Evolutionary conservation across 2,329 filamentous ascomycete species (phyloP).

Genomic region (Chaetomiaceae sp.): DNA sequence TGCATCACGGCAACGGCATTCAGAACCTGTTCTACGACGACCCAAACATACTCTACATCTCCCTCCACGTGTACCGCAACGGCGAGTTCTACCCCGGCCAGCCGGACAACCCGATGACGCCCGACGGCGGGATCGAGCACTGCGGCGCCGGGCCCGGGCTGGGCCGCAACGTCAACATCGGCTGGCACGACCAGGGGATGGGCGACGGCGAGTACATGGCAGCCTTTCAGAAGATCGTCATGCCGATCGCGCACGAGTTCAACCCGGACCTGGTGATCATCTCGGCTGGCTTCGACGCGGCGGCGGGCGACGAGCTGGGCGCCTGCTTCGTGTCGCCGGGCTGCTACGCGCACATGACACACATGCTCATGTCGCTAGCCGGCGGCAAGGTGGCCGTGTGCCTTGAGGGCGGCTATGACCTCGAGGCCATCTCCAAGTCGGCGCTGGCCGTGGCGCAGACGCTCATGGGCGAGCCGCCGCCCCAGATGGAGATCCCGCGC

Average conservation of each 20-base stretch:
- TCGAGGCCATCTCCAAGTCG: conserved; percentile 85
- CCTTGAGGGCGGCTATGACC: conserved; percentile 92
- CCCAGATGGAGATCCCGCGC: conserved; percentile 49
- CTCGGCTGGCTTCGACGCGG: conserved; percentile 92
- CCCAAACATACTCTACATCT: conserved; percentile 92
- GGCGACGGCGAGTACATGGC: conserved; percentile 95
- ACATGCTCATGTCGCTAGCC: conserved; percentile 96
- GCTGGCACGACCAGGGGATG: conserved; percentile 69
- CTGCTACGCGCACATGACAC: conserved; percentile 97
- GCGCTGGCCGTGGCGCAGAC: conserved; percentile 86
- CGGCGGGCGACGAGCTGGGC: conserved; percentile 85
- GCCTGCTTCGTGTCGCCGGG: conserved; percentile 85
- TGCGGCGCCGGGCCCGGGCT: conserved; percentile 49
- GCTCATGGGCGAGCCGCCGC: conserved; percentile 89
- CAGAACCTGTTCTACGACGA: conserved; percentile 96
- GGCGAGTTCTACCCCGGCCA: conserved; percentile 78
- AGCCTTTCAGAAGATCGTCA: conserved; percentile 90
- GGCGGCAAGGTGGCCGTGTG: conserved; percentile 86
- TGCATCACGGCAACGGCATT: conserved; percentile 79
- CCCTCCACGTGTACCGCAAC: conserved; percentile 79
- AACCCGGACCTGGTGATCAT: conserved; percentile 92
- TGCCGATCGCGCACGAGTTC: conserved; percentile 93
- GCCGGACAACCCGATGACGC: conserved; percentile 49
- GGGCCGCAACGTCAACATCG: conserved; percentile 61
- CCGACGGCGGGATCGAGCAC: conserved; percentile 56